These are phyloP conservation scores for Boletus tylopilopsis DNA, from an alignment of 768 basidiomycete genomes.

Conservation along the genomic window DNA sequence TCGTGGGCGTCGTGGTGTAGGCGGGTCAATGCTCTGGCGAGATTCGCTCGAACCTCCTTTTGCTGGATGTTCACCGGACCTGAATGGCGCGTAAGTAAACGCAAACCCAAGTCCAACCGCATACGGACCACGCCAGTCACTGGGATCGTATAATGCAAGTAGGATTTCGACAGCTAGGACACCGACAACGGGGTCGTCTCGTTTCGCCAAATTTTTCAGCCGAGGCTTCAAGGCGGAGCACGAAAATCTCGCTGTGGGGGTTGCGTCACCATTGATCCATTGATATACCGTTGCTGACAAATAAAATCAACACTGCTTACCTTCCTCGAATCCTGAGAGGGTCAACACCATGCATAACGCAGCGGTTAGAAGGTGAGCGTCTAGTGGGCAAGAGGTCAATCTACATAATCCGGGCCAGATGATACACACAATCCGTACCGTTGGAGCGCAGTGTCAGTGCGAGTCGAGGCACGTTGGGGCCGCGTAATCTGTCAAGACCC, in stretches of 20 bases:
- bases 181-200: constrained; percentile 5
- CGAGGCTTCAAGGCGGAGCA: constrained; percentile 7
- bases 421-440: neutral
- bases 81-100: neutral
- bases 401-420: no score
- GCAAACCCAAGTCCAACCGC: neutral
- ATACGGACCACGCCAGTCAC: neutral
- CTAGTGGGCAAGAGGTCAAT: neutral
- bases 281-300: no score
- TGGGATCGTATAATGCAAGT: constrained; percentile 4
- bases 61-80: neutral
- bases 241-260: neutral
- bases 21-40: neutral
- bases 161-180: constrained; percentile 19
- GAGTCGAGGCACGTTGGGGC: constrained; percentile 6
- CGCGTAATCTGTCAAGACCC: neutral
- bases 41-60: neutral
- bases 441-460: constrained; percentile 12
- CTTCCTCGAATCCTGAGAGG: constrained; percentile 14
- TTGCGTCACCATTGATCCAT: neutral
- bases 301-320: neutral
- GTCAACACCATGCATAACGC: constrained; percentile 18
- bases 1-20: no score
- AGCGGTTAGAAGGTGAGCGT: constrained; percentile 6
- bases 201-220: constrained; percentile 11